These are phyloP conservation scores for Pichia sp. DNA, from an alignment of 1,139 yeast species.

Conservation along the genomic window DNA sequence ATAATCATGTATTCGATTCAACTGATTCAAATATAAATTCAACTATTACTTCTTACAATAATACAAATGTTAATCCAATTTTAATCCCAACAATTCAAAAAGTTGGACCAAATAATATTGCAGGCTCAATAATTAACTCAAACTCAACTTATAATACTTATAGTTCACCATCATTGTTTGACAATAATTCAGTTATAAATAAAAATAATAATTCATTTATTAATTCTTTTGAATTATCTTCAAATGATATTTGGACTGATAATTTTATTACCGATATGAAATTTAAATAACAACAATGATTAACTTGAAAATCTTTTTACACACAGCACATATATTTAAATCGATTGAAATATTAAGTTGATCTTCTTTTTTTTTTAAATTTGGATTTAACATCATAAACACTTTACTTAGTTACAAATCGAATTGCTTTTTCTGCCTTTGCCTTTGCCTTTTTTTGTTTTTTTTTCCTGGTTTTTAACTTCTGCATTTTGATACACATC, in stretches of 20 bases:
- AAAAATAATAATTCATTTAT: conserved; percentile 10
- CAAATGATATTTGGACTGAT: conserved; percentile 8
- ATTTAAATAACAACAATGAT: conserved; percentile 8
- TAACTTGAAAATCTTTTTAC: background rate
- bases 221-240: conserved; percentile 13
- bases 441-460: too few species aligned
- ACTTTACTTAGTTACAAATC: too few species aligned
- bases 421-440: too few species aligned
- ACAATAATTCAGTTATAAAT: conserved; percentile 3
- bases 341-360: too few species aligned
- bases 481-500: too few species aligned
- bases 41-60: background rate
- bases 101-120: conserved; percentile 3
- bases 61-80: conserved; percentile 15
- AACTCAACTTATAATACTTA: conserved; percentile 7
- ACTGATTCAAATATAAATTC: too few species aligned
- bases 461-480: too few species aligned
- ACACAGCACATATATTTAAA: too few species aligned
- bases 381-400: too few species aligned
- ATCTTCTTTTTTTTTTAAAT: too few species aligned
- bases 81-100: conserved; percentile 9
- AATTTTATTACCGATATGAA: conserved; percentile 9
- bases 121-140: conserved; percentile 5
- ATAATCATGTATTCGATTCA: too few species aligned
- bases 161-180: conserved; percentile 13